Evolutionary conservation across 805 yeast genomes (phyloP), one percentile per base, ranked within the genome.

Genomic region (Hanseniaspora hatyaiensis): DNA sequence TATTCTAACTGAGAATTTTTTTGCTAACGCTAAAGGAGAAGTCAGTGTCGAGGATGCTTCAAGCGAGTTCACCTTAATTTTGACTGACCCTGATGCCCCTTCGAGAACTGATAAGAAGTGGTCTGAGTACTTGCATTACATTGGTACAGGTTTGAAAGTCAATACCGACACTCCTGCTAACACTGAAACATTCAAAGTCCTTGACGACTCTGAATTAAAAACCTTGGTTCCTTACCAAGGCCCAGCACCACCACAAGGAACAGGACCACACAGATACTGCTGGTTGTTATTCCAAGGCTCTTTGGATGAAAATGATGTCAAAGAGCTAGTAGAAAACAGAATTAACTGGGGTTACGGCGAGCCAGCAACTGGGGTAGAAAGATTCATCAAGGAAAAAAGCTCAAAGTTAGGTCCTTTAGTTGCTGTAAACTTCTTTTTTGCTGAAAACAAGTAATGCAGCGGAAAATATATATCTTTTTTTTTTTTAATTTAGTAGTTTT

Each of bases 41-140:
- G 4, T 22, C 4, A 49, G 51, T 31, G 53, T 60, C 15, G 23
- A 20, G 13, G 63, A 61, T 36, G 52, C 57, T 15, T 65, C 67
- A 32, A 80, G 77, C 53, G 64, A 71, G 43, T 87, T 82, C 65
- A 77, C 92, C 9, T 65, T 88, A 54, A 82, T 83, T 2, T 55
- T 87, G 54, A 88, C 96, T 6, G 96, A 87, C 63, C 96, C 96
- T 1, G 96, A 87, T 67, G 96, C 96, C 6, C 96, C 96, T 12
- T 74, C 87, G 3, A 73, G 77, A 55, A 71, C 74, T 2, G 95
- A 87, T 61, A 77, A 80, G 58, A 84, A 78, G 60, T 86, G 94
- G 94, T 80, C 92, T 2, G 95, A 87, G 63, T 87, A 70, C 61
- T 77, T 82, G 47, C 96, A 87, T 65, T 84, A 75, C 71, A 67